Evolutionary conservation across 23 red algal genomes (phyloP), one percentile per base, ranked within the genome.

Genomic region (Porphyridium purpureum): DNA sequence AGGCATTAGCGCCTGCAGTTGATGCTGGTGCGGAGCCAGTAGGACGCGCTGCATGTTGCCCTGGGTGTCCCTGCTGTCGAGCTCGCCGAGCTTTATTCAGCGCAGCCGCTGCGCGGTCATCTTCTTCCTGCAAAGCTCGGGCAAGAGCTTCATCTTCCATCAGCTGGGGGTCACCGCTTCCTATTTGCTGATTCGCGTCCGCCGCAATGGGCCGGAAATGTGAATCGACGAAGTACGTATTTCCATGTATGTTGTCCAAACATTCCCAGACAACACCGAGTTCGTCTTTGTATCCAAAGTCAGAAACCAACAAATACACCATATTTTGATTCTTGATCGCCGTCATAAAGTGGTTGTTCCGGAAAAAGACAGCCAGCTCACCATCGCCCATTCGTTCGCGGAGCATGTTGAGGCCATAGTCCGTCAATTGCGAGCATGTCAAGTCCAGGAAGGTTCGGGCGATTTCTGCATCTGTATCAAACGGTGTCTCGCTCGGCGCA

Each of bases 351-450:
- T 93, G 84, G 27, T 71, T 75, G 50, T 72, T 81, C 14, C 74
- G 65, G 31, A 93, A 93, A 33, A 93, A 59, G 5, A 93, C 72
- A 14, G 75, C 75, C 9, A 70, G 55, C 52, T 93, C 84, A 24
- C 50, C 66, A 8, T 93, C 67, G 0, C 31, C 46, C 17, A 93
- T 50, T 1, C 20, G 23, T 5, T 60, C 68, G 52, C 81, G 72
- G 28, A 93, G 30, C 4, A 58, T 65, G n/a, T 63, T 47, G 47
- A 93, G 49, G 30, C 84, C 84, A 24, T 56, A 67, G 7, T 57
- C 49, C 8, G 84, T 93, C 14, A 93, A 55, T 42, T 74, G 65
- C 50, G 48, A 69, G 24, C 69, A 65, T 4, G 76, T 65, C 11
- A 23, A 26, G 22, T 74, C 67, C 21, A 93, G 55, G 57, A 93